Conservation (phyloP, 2,329 filamentous ascomycete species). For the Ceratocystiopsis sp. region DNA sequence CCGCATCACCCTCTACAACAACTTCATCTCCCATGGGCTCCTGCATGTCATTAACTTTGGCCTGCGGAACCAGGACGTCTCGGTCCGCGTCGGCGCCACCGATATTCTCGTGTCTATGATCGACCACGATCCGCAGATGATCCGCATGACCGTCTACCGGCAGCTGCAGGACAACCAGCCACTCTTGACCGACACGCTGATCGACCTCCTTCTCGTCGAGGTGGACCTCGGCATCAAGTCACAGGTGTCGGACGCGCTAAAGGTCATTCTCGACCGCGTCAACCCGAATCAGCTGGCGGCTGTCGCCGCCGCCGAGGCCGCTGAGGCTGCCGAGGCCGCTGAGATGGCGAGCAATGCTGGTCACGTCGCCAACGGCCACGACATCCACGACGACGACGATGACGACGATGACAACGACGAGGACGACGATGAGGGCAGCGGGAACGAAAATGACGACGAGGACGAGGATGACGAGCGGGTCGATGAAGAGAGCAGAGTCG, state of each 20-base stretch:
- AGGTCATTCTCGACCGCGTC: constrained; percentile 71
- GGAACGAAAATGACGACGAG: too few species aligned
- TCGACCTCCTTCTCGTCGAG: constrained; percentile 80
- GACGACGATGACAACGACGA: too few species aligned
- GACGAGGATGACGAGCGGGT: too few species aligned
- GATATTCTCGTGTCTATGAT: constrained; percentile 89
- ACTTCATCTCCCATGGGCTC: constrained; percentile 76
- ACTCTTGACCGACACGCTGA: constrained; percentile 78
- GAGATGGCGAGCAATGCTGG: constrained; percentile 16
- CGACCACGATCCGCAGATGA: constrained; percentile 89
- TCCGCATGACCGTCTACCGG: constrained; percentile 81
- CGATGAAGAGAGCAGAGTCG: too few species aligned
- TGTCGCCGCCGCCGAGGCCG: constrained; percentile 21
- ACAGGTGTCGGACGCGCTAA: constrained; percentile 88
- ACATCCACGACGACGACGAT: too few species aligned
- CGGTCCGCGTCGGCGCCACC: constrained; percentile 77
- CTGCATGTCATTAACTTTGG: constrained; percentile 85
- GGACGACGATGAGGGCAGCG: too few species aligned
- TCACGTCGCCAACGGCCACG: too few species aligned
- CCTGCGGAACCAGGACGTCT: constrained; percentile 66
- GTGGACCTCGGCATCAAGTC: constrained; percentile 88
- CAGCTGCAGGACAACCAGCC: constrained; percentile 76
- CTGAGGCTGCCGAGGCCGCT: constrained; percentile 31
- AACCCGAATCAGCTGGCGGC: constrained; percentile 24
- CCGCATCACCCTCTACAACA: constrained; percentile 68